These are phyloP conservation scores for Ganoderma lingzhi DNA, from an alignment of 1,284 basidiomycete genomes.

Conservation along the genomic window DNA sequence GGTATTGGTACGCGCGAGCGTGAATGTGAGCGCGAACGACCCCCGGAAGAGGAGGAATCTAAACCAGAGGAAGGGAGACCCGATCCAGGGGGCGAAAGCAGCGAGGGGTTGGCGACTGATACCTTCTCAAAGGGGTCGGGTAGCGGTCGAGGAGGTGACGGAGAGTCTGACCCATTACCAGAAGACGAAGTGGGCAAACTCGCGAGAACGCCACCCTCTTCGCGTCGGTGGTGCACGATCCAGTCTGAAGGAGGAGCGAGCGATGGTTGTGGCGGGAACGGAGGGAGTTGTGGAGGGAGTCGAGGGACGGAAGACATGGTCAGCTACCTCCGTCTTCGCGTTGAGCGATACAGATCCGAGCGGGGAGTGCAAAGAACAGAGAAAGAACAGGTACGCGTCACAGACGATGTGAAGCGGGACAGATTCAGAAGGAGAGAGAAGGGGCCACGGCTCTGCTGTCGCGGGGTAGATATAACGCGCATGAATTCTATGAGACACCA, in stretches of 20 bases:
- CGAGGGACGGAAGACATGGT: slow-evolving; percentile 18
- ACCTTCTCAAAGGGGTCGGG: slow-evolving; percentile 14
- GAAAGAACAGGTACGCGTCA: neutral
- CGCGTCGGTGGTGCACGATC: slow-evolving; percentile 27
- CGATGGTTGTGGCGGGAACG: slow-evolving; percentile 26
- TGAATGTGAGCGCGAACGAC: slow-evolving; percentile 18
- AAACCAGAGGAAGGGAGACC: slow-evolving; percentile 7
- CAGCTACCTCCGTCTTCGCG: neutral
- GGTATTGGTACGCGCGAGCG: slow-evolving; percentile 24
- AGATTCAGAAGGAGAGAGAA: neutral
- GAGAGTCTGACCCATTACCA: slow-evolving; percentile 17
- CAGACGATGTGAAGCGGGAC: neutral
- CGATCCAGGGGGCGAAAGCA: slow-evolving; percentile 3
- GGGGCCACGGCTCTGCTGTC: neutral
- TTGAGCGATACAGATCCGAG: neutral
- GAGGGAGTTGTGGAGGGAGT: slow-evolving; percentile 23
- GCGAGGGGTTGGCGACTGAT: slow-evolving; percentile 9
- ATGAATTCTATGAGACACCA: slow-evolving; percentile 3
- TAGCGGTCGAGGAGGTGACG: slow-evolving; percentile 17
- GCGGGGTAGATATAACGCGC: slow-evolving; percentile 25
- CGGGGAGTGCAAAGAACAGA: neutral
- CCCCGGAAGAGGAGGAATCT: slow-evolving; percentile 1
- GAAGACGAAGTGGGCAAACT: slow-evolving; percentile 12
- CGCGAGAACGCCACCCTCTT: neutral
- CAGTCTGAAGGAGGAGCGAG: slow-evolving; percentile 16